Evolutionary conservation across 2,329 filamentous ascomycete genomes (phyloP).

Genomic region (Arachnomyces sp.): DNA sequence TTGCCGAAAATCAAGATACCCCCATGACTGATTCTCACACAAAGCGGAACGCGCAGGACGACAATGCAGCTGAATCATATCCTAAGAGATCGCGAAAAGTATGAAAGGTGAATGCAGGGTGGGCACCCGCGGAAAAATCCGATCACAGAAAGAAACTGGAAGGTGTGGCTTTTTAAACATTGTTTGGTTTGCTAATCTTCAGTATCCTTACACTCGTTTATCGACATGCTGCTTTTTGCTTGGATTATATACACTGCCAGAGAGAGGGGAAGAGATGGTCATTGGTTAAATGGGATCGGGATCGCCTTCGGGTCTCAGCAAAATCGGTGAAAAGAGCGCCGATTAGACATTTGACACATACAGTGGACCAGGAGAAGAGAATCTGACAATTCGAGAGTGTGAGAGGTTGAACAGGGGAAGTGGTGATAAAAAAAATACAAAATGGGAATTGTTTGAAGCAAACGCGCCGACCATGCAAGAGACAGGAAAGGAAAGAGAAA

Average conservation of each 20-base stretch:
- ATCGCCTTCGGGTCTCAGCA: neutral
- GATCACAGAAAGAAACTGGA: neutral
- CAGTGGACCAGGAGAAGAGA: slow-evolving; percentile 5
- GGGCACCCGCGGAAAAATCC: neutral
- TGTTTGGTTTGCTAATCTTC: slow-evolving; percentile 12
- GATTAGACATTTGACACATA: slow-evolving; percentile 8
- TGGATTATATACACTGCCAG: slow-evolving; percentile 12
- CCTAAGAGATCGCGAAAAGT: slow-evolving; percentile 11
- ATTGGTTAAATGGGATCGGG: too few species aligned
- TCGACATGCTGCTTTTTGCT: slow-evolving; percentile 5
- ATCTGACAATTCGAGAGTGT: slow-evolving; percentile 4
- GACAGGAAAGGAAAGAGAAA: slow-evolving; percentile 10
- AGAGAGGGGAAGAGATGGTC: neutral
- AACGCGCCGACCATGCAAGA: slow-evolving; percentile 28
- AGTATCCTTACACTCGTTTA: slow-evolving; percentile 9
- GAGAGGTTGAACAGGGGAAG: slow-evolving; percentile 2
- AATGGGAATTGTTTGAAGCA: slow-evolving; percentile 11
- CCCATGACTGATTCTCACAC: slow-evolving; percentile 15
- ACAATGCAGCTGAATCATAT: slow-evolving; percentile 8
- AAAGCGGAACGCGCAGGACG: slow-evolving; percentile 20
- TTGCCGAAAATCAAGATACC: slow-evolving; percentile 3
- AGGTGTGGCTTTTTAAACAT: slow-evolving; percentile 6
- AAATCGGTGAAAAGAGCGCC: slow-evolving; percentile 4
- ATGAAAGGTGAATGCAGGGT: neutral
- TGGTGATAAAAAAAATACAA: slow-evolving; percentile 5